Percentiles rank a stretch among this genome's conserved stretches.
phyloP scores from a whole-genome alignment of 495 filamentous ascomycete species.

The Tuber borchii region DNA sequence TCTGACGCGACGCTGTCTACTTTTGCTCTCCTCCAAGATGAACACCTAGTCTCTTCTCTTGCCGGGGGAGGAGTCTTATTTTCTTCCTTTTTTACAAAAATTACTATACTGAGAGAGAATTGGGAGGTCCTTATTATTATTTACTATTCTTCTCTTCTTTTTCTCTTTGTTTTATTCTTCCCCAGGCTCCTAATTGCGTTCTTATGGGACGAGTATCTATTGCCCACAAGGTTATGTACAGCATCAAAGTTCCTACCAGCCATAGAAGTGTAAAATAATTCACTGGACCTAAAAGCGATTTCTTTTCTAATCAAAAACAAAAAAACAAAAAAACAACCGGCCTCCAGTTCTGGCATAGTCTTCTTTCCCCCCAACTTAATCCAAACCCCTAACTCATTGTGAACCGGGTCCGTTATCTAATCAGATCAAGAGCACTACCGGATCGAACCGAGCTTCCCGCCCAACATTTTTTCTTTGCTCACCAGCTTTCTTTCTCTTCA shows the following conservation, averaged over 20 bases:
- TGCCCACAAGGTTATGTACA: slow-evolving; percentile 1
- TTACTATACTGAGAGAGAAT: neutral
- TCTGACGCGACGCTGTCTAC: neutral
- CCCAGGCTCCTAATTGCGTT: slow-evolving; percentile 1
- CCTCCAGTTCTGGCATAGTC: neutral
- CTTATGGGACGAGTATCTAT: neutral
- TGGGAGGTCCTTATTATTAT: neutral
- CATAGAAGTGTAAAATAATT: slow-evolving; percentile 16
- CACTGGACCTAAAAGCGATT: slow-evolving; percentile 10
- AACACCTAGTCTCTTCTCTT: neutral
- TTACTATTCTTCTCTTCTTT: neutral
- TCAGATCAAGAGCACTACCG: slow-evolving; percentile 14
- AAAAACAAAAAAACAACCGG: neutral
- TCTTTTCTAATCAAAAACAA: neutral
- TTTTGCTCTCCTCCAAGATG: neutral
- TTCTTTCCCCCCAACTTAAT: neutral
- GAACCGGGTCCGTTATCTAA: slow-evolving; percentile 33
- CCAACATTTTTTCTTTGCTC: slow-evolving; percentile 22
- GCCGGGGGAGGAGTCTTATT: neutral
- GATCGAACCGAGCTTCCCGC: slow-evolving; percentile 12
- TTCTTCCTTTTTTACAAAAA: neutral
- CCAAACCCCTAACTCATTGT: neutral
- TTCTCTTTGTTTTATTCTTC: neutral
- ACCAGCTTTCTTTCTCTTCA: slow-evolving; percentile 16
- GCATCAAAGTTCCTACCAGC: slow-evolving; percentile 7